Base-by-base conservation (phyloP, 345 rosid genomes). In the Gossypium sturtianum region DNA sequence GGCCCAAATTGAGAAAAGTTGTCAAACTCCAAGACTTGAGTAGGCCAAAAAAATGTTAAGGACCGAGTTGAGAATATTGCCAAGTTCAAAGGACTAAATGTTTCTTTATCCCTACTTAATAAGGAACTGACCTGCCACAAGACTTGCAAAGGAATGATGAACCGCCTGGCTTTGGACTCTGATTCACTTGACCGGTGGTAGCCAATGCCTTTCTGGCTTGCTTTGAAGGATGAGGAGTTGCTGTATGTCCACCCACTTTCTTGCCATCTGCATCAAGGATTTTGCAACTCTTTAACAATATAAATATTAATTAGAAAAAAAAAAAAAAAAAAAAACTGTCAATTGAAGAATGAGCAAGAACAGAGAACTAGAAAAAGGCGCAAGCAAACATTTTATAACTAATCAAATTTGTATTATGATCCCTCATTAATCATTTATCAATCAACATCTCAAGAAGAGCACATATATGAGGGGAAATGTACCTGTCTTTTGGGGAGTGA, bases 191-290 rank as follows among this genome's bases (percentile, higher is more conserved):
- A 70, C 78, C 81, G 49, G 80, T 84, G 48, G 72, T 81, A 43
- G 85, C 84, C 58, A 77, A 78, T 9, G 80, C 77, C 77, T 89
- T 91, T 10, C 71, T 82, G 48, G 57, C 80, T 43, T 87, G 81
- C 85, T 93, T 93, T 9, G 90, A 76, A 47, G 96, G 98, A 82
- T 93, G 82, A 23, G 98, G 98, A 17, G 96, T 91, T 38, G 95
- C 91, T 1, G 75, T 20, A 49, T 90, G 94, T 12, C 44, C 86
- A 56, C 65, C 85, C 11, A 63, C 78, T 78, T 90, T 93, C 90
- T 86, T 89, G 29, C 83, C 76, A 49, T 87, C 94, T 91, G 87
- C 72, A 59, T 27, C 19, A 73, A 19, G 23, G 19, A 49, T 13
- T 76, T 61, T 53, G 45, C 57, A 57, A 51, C 62, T 23, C 52